phyloP scores from a whole-genome alignment of 306 rosid genomes.

The Oemleria cerasiformis region DNA sequence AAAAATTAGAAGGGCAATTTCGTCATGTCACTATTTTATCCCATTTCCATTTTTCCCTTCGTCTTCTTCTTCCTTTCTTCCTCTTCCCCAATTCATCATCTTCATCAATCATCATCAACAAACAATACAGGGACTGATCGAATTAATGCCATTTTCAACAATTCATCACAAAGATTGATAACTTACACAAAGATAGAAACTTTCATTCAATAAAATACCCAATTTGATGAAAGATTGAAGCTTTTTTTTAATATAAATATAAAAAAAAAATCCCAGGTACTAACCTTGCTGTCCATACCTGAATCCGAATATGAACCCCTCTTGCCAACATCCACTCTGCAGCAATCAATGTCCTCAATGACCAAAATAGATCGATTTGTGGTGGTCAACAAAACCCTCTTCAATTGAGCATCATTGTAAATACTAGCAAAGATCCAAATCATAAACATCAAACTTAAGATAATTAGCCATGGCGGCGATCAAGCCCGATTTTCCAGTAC shows the following conservation, averaged over 20 bases:
- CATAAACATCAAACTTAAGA: conserved; percentile 41
- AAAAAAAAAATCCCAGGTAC: not conserved
- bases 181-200: too few relatives aligned
- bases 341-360: conserved; percentile 43
- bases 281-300: not conserved
- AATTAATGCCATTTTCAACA: not conserved
- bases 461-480: conserved; percentile 53
- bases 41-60: too few relatives aligned
- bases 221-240: not conserved
- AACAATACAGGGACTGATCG: too few relatives aligned
- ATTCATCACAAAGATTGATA: not conserved
- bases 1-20: too few relatives aligned
- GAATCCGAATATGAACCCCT: not conserved
- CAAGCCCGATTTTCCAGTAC: conserved; percentile 38
- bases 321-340: conserved; percentile 15
- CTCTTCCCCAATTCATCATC: too few relatives aligned
- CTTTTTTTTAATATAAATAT: not conserved
- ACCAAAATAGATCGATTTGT: conserved; percentile 41
- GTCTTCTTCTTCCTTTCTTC: too few relatives aligned
- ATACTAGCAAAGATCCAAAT: conserved; percentile 33
- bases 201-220: too few relatives aligned
- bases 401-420: conserved; percentile 22
- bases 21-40: too few relatives aligned
- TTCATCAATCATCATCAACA: too few relatives aligned
- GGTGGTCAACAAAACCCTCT: conserved; percentile 25